Base-by-base conservation (phyloP, 768 basidiomycete genomes). In the Pleurotus sapidus region DNA sequence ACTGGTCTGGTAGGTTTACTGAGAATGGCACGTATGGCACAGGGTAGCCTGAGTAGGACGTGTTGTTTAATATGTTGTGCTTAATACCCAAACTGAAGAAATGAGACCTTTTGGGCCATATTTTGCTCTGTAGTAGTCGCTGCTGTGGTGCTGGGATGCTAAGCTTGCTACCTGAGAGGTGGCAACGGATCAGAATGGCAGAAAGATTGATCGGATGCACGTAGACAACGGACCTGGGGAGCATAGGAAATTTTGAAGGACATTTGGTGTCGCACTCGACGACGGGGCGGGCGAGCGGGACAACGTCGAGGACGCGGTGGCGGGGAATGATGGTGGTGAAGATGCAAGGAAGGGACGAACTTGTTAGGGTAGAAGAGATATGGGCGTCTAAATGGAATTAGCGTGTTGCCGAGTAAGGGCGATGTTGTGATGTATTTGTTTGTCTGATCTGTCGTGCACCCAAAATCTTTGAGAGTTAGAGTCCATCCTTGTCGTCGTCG, bases 141-240 rank as follows among this genome's bases (percentile, higher is more conserved):
- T 88, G 56, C 65, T 54, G 62, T 91, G 90, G 70, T 91, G 87
- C 62, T 91, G 89, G 5, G 88, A 90, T 2, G 88, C 88, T 15
- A 92, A 72, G 2, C 65, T 70, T 1, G 78, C 75, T 48, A 88
- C 79, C 77, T 85, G 62, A 9, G 9, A 45, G 42, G n/a, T 45
- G 5, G 55, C 43, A 46, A 39, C n/a, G 24, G 18, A 30, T 18
- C 17, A 18, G 34, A 11, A 17, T 37, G 30, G 20, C 25, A 54
- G 51, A 8, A 39, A 17, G 34, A 54, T n/a, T 54, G 51, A 38
- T 38, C 39, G 37, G 39, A 17, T 39, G n/a, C 46, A 48, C 23
- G 46, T 12, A 17, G 20, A 54, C n/a, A 30, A 39, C 51, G 5
- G 17, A 39, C 49, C 27, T 50, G 23, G 34, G 49, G 25, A 25